Percentiles rank a stretch among this genome's conserved stretches.
These are phyloP conservation scores for Fraxinus americana DNA, from an alignment of 257 asterid species.

Conservation along the genomic window DNA sequence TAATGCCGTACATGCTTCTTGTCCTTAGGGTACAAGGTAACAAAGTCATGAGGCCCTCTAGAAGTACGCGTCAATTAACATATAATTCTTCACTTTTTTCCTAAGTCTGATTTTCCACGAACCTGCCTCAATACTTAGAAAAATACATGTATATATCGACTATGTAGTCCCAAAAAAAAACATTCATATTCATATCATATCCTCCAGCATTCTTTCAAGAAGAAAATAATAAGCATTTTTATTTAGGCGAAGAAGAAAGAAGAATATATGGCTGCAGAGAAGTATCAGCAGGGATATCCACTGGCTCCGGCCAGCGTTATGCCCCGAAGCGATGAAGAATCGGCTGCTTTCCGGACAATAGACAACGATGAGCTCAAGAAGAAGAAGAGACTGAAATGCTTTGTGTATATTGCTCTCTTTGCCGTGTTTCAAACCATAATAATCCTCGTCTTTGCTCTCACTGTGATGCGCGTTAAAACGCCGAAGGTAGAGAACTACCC, in stretches of 20 bases:
- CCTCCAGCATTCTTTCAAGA: background rate
- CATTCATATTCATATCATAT: background rate
- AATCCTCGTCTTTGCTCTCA: conserved; percentile 31
- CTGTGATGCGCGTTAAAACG: conserved; percentile 26
- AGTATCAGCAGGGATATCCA: conserved; percentile 37
- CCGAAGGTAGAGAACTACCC: conserved; percentile 21
- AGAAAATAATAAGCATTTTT: background rate
- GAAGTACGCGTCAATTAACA: background rate
- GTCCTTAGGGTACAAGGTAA: background rate
- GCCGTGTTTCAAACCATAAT: conserved; percentile 30
- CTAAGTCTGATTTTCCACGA: conserved; percentile 15
- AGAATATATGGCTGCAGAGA: conserved; percentile 32
- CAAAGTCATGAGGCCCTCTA: background rate
- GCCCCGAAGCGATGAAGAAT: conserved; percentile 48
- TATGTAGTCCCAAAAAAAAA: background rate
- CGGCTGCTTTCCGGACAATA: conserved; percentile 21
- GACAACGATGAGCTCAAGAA: conserved; percentile 19
- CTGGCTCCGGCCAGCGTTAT: conserved; percentile 37
- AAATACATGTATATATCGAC: background rate
- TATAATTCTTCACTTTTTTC: background rate
- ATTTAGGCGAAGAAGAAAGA: background rate
- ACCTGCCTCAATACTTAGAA: background rate
- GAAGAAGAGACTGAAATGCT: conserved; percentile 36
- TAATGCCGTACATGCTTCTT: background rate
- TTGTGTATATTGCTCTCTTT: conserved; percentile 29